phyloP scores from a whole-genome alignment of 176 grass and related monocot genomes.

The Triticum urartu region DNA sequence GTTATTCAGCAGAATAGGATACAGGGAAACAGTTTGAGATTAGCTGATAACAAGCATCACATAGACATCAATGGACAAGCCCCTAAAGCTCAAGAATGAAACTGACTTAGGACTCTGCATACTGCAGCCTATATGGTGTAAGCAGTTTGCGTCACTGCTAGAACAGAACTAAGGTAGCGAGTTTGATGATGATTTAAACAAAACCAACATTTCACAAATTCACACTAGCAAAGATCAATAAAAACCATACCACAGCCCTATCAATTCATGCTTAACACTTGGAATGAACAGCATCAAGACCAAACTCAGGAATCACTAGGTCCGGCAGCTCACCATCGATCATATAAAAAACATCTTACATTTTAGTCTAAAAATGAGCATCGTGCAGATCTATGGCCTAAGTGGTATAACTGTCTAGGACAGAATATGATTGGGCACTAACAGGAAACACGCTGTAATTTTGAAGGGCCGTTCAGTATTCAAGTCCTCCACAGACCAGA shows the following conservation, averaged over 20 bases:
- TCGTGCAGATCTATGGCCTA: background rate
- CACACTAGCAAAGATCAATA: background rate
- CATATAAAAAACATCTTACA: no score
- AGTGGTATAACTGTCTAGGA: background rate
- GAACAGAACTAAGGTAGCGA: background rate
- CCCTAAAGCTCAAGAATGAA: no score
- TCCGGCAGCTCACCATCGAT: no score
- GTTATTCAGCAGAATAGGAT: no score
- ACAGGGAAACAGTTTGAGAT: no score
- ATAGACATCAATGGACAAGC: background rate
- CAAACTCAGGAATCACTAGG: no score
- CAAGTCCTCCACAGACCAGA: background rate
- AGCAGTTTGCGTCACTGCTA: no score
- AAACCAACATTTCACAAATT: background rate
- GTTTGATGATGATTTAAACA: background rate
- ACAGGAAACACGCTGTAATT: background rate
- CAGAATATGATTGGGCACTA: background rate
- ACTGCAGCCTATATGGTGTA: no score
- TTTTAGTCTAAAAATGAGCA: background rate
- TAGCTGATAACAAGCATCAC: no score
- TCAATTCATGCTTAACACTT: no score
- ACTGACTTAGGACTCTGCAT: no score
- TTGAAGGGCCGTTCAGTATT: background rate
- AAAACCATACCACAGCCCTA: background rate
- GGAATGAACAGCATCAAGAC: no score